Evolutionary conservation across 1,284 basidiomycete genomes (phyloP), one percentile per base, ranked within the genome.

Genomic region (Cerrena zonata): DNA sequence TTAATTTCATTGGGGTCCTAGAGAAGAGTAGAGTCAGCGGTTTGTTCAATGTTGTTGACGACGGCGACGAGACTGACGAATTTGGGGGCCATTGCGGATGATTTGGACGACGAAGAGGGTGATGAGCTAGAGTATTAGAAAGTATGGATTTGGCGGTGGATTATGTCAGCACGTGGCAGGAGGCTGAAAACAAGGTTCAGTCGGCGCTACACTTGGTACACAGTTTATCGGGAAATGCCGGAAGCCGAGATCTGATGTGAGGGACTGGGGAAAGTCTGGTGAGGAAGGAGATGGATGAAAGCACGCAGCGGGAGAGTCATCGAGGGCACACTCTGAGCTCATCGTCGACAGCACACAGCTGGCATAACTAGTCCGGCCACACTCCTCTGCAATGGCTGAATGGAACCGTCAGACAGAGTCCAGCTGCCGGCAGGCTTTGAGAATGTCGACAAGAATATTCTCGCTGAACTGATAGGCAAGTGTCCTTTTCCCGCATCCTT

Each of bases 1-100:
- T 96, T 97, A 65, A 94, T 79, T 77, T 95, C 94, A 72, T 80
- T 89, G 60, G 92, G 92, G 80, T 94, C 90, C 86, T 90, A 64
- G 47, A 34, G 51, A 47, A 41, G 4, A n/a, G n/a, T n/a, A n/a
- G n/a, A n/a, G n/a, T n/a, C n/a, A n/a, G n/a, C n/a, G n/a, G n/a
- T n/a, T n/a, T n/a, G n/a, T n/a, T n/a, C 13, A 23, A 15, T 40
- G 50, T 51, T 37, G 47, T 5, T 34, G 58, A 69, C 50, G 62
- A 58, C 30, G 18, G 49, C 12, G 44, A 11, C 45, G 45, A 49
- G 21, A 72, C 75, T 70, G 64, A 89, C 87, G 69, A 90, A 51
- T 77, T 90, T 89, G 56, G 87, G 87, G 69, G 87, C 84, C 85
- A 87, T 87, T 64, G 69, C 64, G 60, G 56, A 56, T 55, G 58